These are phyloP conservation scores for Atalantia buxifolia DNA, from an alignment of 345 rosid species.

Conservation along the genomic window DNA sequence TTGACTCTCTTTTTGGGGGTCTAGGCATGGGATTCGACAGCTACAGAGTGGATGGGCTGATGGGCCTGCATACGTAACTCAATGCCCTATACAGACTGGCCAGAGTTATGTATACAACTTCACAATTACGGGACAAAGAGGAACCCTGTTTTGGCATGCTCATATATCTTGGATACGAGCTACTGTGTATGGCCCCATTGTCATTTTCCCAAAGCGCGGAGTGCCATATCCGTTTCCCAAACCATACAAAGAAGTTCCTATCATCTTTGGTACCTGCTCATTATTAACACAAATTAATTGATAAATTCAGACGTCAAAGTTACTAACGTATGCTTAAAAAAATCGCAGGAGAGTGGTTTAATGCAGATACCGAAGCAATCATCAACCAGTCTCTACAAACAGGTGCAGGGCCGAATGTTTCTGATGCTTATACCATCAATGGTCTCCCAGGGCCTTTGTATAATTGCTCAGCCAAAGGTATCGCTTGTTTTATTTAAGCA, in stretches of 20 bases:
- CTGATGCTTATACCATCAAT: slow-evolving; percentile 20
- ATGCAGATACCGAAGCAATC: slow-evolving; percentile 24
- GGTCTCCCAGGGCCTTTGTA: slow-evolving; percentile 38
- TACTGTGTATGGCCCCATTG: slow-evolving; percentile 28
- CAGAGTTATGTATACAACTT: slow-evolving; percentile 30
- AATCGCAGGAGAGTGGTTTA: slow-evolving; percentile 35
- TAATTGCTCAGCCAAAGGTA: slow-evolving; percentile 36
- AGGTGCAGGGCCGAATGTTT: slow-evolving; percentile 29
- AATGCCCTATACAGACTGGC: slow-evolving; percentile 41
- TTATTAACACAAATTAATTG: background rate
- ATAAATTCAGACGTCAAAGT: background rate
- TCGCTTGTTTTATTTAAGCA: background rate
- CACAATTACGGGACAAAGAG: slow-evolving; percentile 35
- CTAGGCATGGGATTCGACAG: slow-evolving; percentile 46
- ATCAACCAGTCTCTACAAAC: slow-evolving; percentile 28
- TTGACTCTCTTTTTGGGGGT: background rate
- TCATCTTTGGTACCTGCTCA: slow-evolving; percentile 28
- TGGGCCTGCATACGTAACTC: slow-evolving; percentile 42
- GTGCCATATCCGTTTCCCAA: slow-evolving; percentile 29
- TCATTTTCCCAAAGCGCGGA: slow-evolving; percentile 24
- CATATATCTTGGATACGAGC: slow-evolving; percentile 31
- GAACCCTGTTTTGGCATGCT: slow-evolving; percentile 27
- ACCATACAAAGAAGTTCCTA: slow-evolving; percentile 36
- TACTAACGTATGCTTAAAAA: background rate
- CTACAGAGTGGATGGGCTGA: slow-evolving; percentile 45